Evolutionary conservation across 2,329 filamentous ascomycete genomes (phyloP).

Genomic region (Pyricularia sp.): DNA sequence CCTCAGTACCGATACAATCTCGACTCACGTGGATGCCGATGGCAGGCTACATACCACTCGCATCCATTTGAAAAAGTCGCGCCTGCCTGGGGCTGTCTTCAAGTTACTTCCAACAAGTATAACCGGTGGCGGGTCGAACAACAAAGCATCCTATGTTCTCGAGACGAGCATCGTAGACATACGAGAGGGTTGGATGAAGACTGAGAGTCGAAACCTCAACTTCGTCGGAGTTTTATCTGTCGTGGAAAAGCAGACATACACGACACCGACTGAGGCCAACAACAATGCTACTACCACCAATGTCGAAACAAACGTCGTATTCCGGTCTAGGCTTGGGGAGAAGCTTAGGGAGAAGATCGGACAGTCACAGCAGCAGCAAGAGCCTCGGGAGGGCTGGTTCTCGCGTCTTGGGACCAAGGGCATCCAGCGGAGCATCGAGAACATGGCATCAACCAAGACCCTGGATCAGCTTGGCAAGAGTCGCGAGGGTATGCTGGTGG

Average conservation of each 20-base stretch:
- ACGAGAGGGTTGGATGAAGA: slow-evolving; percentile 73
- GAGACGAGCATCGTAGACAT: slow-evolving; percentile 74
- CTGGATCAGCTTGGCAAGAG: slow-evolving; percentile 72
- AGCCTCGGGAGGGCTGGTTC: slow-evolving; percentile 27
- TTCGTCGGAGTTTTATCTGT: slow-evolving; percentile 74
- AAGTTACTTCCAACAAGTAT: slow-evolving; percentile 65
- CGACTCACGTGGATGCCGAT: slow-evolving; percentile 60
- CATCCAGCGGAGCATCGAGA: slow-evolving; percentile 73
- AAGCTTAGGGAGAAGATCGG: slow-evolving; percentile 48
- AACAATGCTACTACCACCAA: slow-evolving; percentile 40
- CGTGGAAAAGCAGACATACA: slow-evolving; percentile 66
- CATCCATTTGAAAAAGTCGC: slow-evolving; percentile 73
- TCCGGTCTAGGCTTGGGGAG: slow-evolving; percentile 64
- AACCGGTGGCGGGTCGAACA: slow-evolving; percentile 52
- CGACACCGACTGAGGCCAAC: slow-evolving; percentile 17
- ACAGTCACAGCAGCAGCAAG: slow-evolving; percentile 24
- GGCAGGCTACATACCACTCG: slow-evolving; percentile 70
- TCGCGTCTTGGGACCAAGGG: slow-evolving; percentile 54
- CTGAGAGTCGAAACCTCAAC: slow-evolving; percentile 72
- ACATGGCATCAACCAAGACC: slow-evolving; percentile 67
- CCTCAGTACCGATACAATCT: slow-evolving; percentile 74
- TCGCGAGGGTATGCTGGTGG: slow-evolving; percentile 73
- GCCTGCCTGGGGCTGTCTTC: slow-evolving; percentile 63
- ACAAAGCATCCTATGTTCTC: slow-evolving; percentile 71
- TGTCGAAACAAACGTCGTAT: slow-evolving; percentile 65